Base-by-base conservation (phyloP, 1,139 yeast species). In the Suhomyces bribrorum region DNA sequence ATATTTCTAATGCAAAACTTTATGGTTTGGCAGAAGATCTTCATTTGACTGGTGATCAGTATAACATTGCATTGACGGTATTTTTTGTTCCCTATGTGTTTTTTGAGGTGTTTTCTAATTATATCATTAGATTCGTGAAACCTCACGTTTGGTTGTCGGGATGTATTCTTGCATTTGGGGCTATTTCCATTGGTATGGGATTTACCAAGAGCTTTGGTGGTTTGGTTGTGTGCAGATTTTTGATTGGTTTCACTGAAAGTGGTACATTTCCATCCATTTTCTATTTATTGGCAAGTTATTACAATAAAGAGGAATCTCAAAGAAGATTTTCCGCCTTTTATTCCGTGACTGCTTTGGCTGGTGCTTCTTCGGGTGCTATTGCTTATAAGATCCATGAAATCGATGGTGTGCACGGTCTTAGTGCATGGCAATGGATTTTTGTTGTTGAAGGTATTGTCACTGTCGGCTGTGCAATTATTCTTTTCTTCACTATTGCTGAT, bases 221-320 rank as follows among this genome's bases (percentile, higher is more conserved):
- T 13, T 67, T 83, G 26, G 70, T 79, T 26, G 79, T 77, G 5
- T 77, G 86, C 41, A 74, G 90, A 44, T 73, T 82, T 45, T 64
- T 83, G 34, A 69, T 83, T 22, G 90, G 90, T 44, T 54, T 80
- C 35, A 71, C 79, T 41, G 90, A 83, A 59, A 74, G 83, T 32
- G 83, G 87, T 33, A 77, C 84, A 50, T 83, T 83, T 65, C 88
- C 89, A 1, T 83, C 86, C 14, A 77, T 85, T 49, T 83, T 84
- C 57, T 83, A 83, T 56, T 70, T 83, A 40, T 66, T 83, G 48
- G 68, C 86, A 26, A 71, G 74, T 44, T 77, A 70, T 44, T 77
- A 77, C 59, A 67, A 81, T 25, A 71, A 81, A 40, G 64, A 61
- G 12, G 90, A 84, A 59, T 77, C 86, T 12, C 89, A 82, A 58